These are phyloP conservation scores for Mycena metata DNA, from an alignment of 768 basidiomycete genomes.

Conservation along the genomic window DNA sequence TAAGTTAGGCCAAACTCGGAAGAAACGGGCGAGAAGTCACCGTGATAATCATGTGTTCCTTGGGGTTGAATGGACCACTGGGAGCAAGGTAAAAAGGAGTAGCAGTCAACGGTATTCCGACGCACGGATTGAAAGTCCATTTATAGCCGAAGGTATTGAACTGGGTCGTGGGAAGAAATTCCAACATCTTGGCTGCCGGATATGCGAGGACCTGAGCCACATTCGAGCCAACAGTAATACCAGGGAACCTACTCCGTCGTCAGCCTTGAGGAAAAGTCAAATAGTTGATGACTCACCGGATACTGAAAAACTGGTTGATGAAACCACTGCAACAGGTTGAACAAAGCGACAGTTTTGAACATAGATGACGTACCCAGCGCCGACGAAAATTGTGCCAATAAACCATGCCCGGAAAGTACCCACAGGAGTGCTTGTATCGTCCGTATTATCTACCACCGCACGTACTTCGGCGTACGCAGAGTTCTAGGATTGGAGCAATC, in stretches of 20 bases:
- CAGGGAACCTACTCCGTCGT: slow-evolving; percentile 37
- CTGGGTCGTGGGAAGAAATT: slow-evolving; percentile 32
- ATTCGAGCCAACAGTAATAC: slow-evolving; percentile 36
- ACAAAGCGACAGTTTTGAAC: too few relatives aligned
- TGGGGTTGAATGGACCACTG: slow-evolving; percentile 68
- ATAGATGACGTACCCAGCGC: slow-evolving; percentile 12
- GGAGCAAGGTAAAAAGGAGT: too few relatives aligned
- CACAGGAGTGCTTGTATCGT: slow-evolving; percentile 65
- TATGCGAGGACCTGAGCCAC: slow-evolving; percentile 64
- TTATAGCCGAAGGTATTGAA: slow-evolving; percentile 62
- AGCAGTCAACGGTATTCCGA: neutral
- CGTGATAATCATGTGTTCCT: slow-evolving; percentile 73
- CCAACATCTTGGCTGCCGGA: slow-evolving; percentile 59
- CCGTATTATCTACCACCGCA: slow-evolving; percentile 69
- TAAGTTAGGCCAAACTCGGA: neutral
- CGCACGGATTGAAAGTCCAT: slow-evolving; percentile 60
- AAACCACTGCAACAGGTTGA: slow-evolving; percentile 36
- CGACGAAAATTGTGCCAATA: slow-evolving; percentile 47
- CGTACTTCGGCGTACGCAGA: slow-evolving; percentile 75
- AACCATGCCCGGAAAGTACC: slow-evolving; percentile 65
- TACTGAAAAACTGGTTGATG: slow-evolving; percentile 49
- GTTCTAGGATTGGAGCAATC: slow-evolving; percentile 44
- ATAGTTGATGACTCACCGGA: slow-evolving; percentile 39
- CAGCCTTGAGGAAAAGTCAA: neutral
- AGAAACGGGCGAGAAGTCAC: neutral